Conservation (phyloP, 768 basidiomycete genomes). For the Chalciporus chontae region DNA sequence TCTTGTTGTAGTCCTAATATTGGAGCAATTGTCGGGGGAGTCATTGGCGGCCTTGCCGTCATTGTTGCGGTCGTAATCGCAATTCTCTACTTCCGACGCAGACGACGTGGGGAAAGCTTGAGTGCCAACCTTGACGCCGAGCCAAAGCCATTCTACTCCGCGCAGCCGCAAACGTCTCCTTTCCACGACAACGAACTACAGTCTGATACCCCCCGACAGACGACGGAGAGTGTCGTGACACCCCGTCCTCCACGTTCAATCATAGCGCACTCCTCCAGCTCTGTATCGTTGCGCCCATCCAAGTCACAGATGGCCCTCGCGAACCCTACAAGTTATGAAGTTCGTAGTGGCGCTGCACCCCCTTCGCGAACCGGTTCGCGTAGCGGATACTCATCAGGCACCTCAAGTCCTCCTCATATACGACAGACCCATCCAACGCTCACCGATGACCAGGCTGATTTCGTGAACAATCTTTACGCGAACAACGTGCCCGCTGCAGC, state of each 20-base stretch:
- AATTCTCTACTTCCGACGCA: slow-evolving; percentile 3
- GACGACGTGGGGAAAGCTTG: neutral
- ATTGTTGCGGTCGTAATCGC: slow-evolving; percentile 4
- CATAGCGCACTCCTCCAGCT: neutral
- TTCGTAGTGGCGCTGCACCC: neutral
- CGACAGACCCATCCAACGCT: slow-evolving; percentile 10
- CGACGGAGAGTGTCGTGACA: neutral
- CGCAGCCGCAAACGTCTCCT: too few species aligned
- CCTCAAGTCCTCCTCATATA: slow-evolving; percentile 1
- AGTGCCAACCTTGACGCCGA: neutral
- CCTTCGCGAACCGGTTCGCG: neutral
- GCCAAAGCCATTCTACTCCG: neutral
- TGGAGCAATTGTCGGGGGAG: slow-evolving; percentile 11
- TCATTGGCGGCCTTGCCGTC: slow-evolving; percentile 10
- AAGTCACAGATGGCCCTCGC: slow-evolving; percentile 1
- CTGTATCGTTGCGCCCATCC: neutral
- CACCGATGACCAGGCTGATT: slow-evolving; percentile 19
- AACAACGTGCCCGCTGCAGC: slow-evolving; percentile 15
- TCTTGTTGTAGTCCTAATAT: neutral
- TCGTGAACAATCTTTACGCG: slow-evolving; percentile 12
- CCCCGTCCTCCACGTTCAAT: neutral
- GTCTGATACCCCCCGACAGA: neutral
- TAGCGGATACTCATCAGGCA: neutral
- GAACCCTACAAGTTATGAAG: neutral
- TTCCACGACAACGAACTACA: neutral